Evolutionary conservation across 768 basidiomycete genomes (phyloP), one percentile per base, ranked within the genome.

Genomic region (Floccularia luteovirens): DNA sequence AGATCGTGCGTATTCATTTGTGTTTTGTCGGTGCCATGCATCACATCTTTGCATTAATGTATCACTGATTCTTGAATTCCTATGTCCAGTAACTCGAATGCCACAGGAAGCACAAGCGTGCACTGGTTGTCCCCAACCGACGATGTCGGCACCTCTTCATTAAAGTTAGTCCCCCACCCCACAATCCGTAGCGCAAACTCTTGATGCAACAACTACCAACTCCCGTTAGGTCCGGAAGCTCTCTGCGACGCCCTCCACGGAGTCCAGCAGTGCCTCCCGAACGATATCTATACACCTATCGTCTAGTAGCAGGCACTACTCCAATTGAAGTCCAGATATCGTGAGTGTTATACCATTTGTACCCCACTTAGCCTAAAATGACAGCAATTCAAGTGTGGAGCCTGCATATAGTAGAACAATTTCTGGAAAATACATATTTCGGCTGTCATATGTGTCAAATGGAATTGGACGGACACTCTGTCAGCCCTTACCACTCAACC

Each of bases 281-380:
- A 52, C 63, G 69, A 32, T 75, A 71, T 50, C 45, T 73, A 13
- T 81, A 79, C 48, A 68, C 69, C 1, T 79, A 80, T 48, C 62
- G 64, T 39, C 53, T 81, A 36, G 44, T 59, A 2, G 69, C 63
- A 20, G 67, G 59, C 16, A 52, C 54, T 14, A 67, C 70, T 1
- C 70, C 70, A 3, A 39, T 75, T 24, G 64, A 72, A 32, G 69
- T 80, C 44, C 46, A 67, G 35, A 69, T 81, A 19, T 65, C 70
- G 79, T 80, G 52, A 49, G 76, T 58, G 12, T 36, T 32, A 8
- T 24, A 12, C 6, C 24, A 10, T 21, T 19, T 24, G 11, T 19
- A 17, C 14, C 22, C 10, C 10, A 23, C 10, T 38, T 10, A 19
- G 10, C 17, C 8, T 34, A 8, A 11, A 19, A 11, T 8, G 33